These are phyloP conservation scores for Chamaecrista fasciculata DNA, from an alignment of 306 rosid species.

Conservation along the genomic window DNA sequence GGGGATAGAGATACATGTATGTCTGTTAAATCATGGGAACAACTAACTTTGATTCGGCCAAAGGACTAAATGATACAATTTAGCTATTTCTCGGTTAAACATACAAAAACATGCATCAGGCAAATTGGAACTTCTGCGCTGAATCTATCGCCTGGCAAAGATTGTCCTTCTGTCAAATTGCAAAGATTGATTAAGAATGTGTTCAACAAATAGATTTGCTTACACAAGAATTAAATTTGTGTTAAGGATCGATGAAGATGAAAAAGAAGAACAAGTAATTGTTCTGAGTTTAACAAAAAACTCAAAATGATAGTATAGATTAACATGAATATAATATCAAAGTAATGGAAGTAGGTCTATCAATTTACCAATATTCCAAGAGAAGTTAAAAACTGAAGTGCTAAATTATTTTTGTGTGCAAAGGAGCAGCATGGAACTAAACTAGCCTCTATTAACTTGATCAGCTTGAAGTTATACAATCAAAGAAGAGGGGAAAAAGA, in stretches of 20 bases:
- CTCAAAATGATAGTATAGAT: not conserved
- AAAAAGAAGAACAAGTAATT: not conserved
- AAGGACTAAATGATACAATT: not conserved
- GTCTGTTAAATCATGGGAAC: not conserved
- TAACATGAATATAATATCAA: not conserved
- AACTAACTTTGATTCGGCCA: not conserved
- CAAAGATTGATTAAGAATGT: not conserved
- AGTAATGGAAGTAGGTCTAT: not conserved
- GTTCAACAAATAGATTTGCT: not conserved
- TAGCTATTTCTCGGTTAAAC: not conserved
- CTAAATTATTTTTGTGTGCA: not conserved
- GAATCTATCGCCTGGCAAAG: conserved; percentile 1
- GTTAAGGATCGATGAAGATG: not conserved
- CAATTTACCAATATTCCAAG: not conserved
- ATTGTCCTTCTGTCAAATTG: conserved; percentile 8
- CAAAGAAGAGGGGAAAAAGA: not conserved
- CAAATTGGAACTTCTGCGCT: not conserved
- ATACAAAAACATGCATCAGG: not conserved
- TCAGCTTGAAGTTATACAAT: no score
- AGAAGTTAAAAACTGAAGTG: not conserved
- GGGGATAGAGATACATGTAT: not conserved
- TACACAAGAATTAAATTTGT: not conserved
- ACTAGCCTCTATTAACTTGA: not conserved
- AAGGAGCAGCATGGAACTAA: not conserved
- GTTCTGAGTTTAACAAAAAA: not conserved